phyloP scores from a whole-genome alignment of 2,329 filamentous ascomycete species.

The Lachnellula hyalina region DNA sequence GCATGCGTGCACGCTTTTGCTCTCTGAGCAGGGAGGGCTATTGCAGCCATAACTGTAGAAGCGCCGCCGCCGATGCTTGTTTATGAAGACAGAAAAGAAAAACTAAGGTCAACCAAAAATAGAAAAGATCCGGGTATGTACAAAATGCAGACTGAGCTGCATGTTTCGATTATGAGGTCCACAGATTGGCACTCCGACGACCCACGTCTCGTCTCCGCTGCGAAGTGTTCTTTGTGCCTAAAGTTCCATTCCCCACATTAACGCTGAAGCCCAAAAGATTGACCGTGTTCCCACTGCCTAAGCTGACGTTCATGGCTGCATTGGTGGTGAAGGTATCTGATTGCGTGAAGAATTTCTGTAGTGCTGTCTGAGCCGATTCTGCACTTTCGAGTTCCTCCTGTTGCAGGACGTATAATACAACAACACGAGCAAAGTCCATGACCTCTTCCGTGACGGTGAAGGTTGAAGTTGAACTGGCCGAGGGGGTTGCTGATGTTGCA shows the following conservation, averaged over 20 bases:
- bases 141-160: neutral
- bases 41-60: neutral
- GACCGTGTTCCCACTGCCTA: constrained; percentile 23
- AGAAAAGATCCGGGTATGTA: neutral
- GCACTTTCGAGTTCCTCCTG: constrained; percentile 46
- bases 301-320: constrained; percentile 24
- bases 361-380: constrained; percentile 45
- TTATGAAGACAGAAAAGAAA: neutral
- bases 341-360: constrained; percentile 50
- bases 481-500: constrained; percentile 3
- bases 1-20: too few relatives aligned
- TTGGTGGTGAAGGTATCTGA: constrained; percentile 10
- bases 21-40: too few relatives aligned
- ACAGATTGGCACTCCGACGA: neutral
- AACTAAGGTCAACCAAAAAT: neutral
- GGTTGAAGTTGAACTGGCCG: constrained; percentile 14
- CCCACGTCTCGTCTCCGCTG: neutral
- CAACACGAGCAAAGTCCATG: constrained; percentile 59
- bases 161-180: neutral
- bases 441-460: constrained; percentile 51
- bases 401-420: constrained; percentile 58
- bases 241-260: constrained; percentile 13
- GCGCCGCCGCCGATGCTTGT: neutral
- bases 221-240: constrained; percentile 4
- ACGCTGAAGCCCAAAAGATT: constrained; percentile 21